Evolutionary conservation across 768 basidiomycete species (phyloP), one percentile per base, ranked within the genome.

Genomic region (Panaeolus papilionaceus): DNA sequence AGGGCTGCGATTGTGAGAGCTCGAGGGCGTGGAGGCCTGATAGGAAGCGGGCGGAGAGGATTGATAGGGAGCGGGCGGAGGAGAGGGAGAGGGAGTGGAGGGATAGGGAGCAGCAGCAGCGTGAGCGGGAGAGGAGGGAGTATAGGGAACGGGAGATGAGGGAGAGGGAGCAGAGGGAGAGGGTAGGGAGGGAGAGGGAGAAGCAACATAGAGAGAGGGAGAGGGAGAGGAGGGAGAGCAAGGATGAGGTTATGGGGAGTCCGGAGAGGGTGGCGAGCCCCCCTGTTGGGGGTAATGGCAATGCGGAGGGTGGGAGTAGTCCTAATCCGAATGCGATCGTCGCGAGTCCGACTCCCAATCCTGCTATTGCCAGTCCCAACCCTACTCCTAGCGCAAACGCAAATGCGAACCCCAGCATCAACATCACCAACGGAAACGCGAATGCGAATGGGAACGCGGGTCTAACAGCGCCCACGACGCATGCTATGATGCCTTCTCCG

Each of bases 401-500:
- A n/a, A n/a, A n/a, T n/a, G n/a, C n/a, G n/a, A n/a, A n/a, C n/a
- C n/a, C n/a, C n/a, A n/a, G n/a, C n/a, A n/a, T n/a, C n/a, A n/a
- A n/a, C n/a, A n/a, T n/a, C n/a, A n/a, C n/a, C n/a, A n/a, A n/a
- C n/a, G n/a, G n/a, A n/a, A n/a, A n/a, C n/a, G n/a, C 40, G 3
- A 42, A 42, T 42, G 40, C 40, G 40, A 42, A 16, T 42, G 40
- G 11, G 2, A 42, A 7, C 8, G 11, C 14, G 6, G 9, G 6
- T 49, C 3, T 6, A 6, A n/a, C 0, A 0, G 3, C 20, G n/a
- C 4, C n/a, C n/a, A 6, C 23, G 4, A 23, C 28, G 28, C 54
- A 58, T 16, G 54, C 54, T 58, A 58, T 58, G 54, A 58, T 58
- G 54, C 54, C 54, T 14, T 33, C 28, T 14, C 54, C 54, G 10